Percentiles rank a stretch among this genome's conserved stretches.
phyloP scores from a whole-genome alignment of 306 rosid genomes.

The Parietaria judaica region DNA sequence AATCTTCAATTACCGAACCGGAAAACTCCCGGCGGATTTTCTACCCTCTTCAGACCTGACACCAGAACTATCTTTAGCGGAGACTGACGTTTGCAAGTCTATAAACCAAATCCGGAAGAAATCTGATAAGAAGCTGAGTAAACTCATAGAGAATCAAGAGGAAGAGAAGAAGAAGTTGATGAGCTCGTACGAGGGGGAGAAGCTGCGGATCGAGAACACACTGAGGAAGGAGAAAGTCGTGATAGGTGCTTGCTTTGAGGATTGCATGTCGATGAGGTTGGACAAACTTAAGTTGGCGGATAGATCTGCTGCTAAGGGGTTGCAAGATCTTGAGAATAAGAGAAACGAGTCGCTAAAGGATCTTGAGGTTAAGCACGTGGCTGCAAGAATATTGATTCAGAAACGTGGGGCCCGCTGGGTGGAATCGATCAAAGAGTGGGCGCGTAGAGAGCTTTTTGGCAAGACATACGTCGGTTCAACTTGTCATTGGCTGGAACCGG shows the following conservation, averaged over 20 bases:
- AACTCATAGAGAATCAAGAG: slow-evolving; percentile 34
- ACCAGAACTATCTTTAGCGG: slow-evolving; percentile 25
- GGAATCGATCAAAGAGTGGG: slow-evolving; percentile 42
- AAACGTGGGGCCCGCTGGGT: slow-evolving; percentile 37
- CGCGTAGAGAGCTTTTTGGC: slow-evolving; percentile 36
- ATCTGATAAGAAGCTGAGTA: slow-evolving; percentile 32
- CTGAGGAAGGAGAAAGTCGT: slow-evolving; percentile 27
- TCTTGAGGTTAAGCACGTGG: slow-evolving; percentile 36
- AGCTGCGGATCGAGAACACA: slow-evolving; percentile 24
- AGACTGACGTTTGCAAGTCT: slow-evolving; percentile 39
- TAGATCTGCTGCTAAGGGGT: slow-evolving; percentile 18
- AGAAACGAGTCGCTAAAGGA: slow-evolving; percentile 28
- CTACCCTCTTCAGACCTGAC: slow-evolving; percentile 12
- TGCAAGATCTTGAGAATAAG: slow-evolving; percentile 24
- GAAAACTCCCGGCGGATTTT: slow-evolving; percentile 17
- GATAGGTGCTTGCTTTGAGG: slow-evolving; percentile 17
- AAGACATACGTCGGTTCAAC: slow-evolving; percentile 14
- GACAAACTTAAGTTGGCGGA: slow-evolving; percentile 30
- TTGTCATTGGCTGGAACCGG: slow-evolving; percentile 24
- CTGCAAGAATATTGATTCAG: slow-evolving; percentile 30
- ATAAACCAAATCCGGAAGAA: slow-evolving; percentile 48
- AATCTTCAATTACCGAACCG: slow-evolving; percentile 35
- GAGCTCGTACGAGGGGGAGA: slow-evolving; percentile 22
- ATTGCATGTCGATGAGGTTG: slow-evolving; percentile 23
- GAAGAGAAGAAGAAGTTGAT: slow-evolving; percentile 21